phyloP scores from a whole-genome alignment of 495 filamentous ascomycete species.

The Poronia punctata region DNA sequence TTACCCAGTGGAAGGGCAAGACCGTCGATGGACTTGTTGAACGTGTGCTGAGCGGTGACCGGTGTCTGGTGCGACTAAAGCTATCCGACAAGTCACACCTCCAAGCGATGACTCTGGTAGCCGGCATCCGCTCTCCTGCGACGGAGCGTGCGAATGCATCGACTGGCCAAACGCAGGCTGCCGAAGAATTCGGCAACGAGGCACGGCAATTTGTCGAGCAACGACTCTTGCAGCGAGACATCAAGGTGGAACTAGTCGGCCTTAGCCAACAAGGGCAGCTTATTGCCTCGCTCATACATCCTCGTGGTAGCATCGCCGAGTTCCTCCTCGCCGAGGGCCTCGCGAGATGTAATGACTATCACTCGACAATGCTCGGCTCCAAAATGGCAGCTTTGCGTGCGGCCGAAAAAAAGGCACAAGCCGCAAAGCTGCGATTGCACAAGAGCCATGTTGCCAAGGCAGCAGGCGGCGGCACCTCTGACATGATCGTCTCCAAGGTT shows the following conservation, averaged over 20 bases:
- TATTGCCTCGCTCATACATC: slow-evolving; percentile 74
- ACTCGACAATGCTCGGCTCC: slow-evolving; percentile 77
- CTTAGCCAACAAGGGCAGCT: slow-evolving; percentile 81
- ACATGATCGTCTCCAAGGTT: slow-evolving; percentile 78
- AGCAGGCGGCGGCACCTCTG: slow-evolving; percentile 49
- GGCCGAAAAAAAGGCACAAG: slow-evolving; percentile 81
- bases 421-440: slow-evolving; percentile 65
- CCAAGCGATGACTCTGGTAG: slow-evolving; percentile 77
- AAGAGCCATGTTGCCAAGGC: slow-evolving; percentile 64
- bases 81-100: slow-evolving; percentile 69
- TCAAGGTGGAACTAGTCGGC: slow-evolving; percentile 74
- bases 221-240: slow-evolving; percentile 76
- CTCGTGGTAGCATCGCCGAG: slow-evolving; percentile 83
- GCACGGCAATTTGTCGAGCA: slow-evolving; percentile 79
- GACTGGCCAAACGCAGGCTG: slow-evolving; percentile 72
- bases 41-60: slow-evolving; percentile 83
- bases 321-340: slow-evolving; percentile 82
- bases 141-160: slow-evolving; percentile 71
- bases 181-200: slow-evolving; percentile 81
- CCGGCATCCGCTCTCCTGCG: slow-evolving; percentile 78
- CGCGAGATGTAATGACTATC: slow-evolving; percentile 87
- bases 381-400: slow-evolving; percentile 81
- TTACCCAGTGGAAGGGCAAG: slow-evolving; percentile 71
- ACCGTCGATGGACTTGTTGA: slow-evolving; percentile 70
- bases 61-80: slow-evolving; percentile 75